Percentiles rank a stretch among this genome's conserved stretches.
Evolutionary conservation across 2,329 filamentous ascomycete genomes (phyloP).

Genomic region (Fusarium compactum): DNA sequence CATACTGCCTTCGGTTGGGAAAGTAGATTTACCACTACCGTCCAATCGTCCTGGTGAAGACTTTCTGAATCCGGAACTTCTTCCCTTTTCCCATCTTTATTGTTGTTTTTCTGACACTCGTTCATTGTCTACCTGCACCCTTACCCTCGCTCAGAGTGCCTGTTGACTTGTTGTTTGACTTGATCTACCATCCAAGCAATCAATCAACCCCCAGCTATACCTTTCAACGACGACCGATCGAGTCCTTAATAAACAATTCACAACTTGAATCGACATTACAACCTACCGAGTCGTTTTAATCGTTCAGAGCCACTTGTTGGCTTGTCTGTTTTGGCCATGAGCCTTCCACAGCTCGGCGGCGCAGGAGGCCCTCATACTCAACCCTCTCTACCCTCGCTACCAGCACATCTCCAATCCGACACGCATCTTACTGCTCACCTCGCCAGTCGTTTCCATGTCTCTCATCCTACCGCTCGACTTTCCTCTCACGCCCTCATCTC

Average conservation of each 20-base stretch:
- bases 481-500: constrained; percentile 93
- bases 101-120: constrained; percentile 43
- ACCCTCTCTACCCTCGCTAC: constrained; percentile 87
- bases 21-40: constrained; percentile 37
- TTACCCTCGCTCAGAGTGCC: constrained; percentile 43
- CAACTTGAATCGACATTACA: constrained; percentile 18
- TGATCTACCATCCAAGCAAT: neutral
- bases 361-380: constrained; percentile 78
- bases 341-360: constrained; percentile 63
- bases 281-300: constrained; percentile 19
- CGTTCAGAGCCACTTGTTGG: constrained; percentile 47
- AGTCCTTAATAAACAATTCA: constrained; percentile 15
- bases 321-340: constrained; percentile 69
- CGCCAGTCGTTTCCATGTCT: constrained; percentile 91
- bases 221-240: constrained; percentile 18
- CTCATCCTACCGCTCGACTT: constrained; percentile 85
- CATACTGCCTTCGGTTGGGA: constrained; percentile 24
- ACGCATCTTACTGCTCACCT: constrained; percentile 85
- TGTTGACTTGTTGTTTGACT: constrained; percentile 16
- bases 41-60: constrained; percentile 40
- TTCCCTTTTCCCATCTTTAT: constrained; percentile 24
- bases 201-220: constrained; percentile 14
- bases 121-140: constrained; percentile 40
- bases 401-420: constrained; percentile 83
- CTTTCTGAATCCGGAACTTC: constrained; percentile 33